Evolutionary conservation across 2,329 filamentous ascomycete species (phyloP), one percentile per base, ranked within the genome.

Genomic region (Sporothrix variecibatus): DNA sequence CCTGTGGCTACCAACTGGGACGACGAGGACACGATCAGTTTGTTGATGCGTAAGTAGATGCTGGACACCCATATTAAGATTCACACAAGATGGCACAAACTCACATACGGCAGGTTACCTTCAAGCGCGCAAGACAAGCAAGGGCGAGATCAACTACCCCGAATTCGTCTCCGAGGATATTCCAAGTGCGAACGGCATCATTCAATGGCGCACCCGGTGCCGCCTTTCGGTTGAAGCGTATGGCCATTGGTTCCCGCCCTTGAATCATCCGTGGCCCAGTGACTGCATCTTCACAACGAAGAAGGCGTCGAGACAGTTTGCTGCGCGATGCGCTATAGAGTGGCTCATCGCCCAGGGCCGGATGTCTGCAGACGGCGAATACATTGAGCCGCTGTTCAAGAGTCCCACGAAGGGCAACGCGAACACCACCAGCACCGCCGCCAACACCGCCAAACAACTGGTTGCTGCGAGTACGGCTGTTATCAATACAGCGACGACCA

Each of bases 251-350:
- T 79, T 81, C 34, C 78, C 80, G 1, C 72, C 72, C 68, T 20
- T 46, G 9, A 73, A 75, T n/a, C 73, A 75, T 26, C 84, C 84
- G 15, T 75, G 78, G 0, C 65, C 75, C 7, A 79, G 79, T 6
- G 73, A 15, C 38, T 23, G 60, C 67, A 43, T 70, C 0, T 89
- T 88, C 71, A 73, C 79, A 12, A 81, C 78, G 34, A 89, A 89
- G 77, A 89, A 87, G 82, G 85, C 85, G 49, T 87, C 88, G 31
- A 89, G 87, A 79, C 82, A 85, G 75, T 88, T 85, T 76, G 87
- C 88, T 0, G 87, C 87, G 28, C 84, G 83, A 76, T 83, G 82
- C 15, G 86, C 86, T 31, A 76, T 85, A 28, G 79, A 82, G 8
- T 87, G 83, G 81, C 80, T 88, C 20, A 77, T 79, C 26, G 53